phyloP scores from a whole-genome alignment of 768 basidiomycete species.

The Mrakia frigida region DNA sequence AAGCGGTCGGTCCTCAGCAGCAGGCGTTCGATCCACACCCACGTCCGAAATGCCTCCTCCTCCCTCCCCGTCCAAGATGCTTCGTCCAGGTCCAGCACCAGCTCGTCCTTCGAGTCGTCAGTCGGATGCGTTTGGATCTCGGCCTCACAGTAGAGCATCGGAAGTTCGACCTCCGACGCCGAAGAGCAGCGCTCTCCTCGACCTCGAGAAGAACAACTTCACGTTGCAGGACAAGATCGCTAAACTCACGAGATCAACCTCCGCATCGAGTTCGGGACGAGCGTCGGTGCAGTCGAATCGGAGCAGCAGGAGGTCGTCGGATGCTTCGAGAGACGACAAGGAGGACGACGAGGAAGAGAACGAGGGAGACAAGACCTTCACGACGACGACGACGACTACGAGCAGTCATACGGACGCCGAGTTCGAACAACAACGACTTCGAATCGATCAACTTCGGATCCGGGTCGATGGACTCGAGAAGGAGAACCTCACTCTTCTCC shows the following conservation, averaged over 20 bases:
- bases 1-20: constrained; percentile 16
- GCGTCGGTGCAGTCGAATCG: constrained; percentile 8
- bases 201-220: constrained; percentile 42
- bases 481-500: constrained; percentile 58
- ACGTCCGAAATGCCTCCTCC: constrained; percentile 29
- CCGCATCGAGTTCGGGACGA: background rate
- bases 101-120: constrained; percentile 14
- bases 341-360: background rate
- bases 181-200: constrained; percentile 21
- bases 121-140: constrained; percentile 11
- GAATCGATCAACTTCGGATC: constrained; percentile 36
- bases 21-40: constrained; percentile 11
- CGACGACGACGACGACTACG: background rate
- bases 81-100: background rate
- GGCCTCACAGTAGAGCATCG: constrained; percentile 11
- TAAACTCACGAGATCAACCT: constrained; percentile 45
- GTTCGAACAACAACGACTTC: background rate
- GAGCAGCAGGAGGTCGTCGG: background rate
- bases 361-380: constrained; percentile 17
- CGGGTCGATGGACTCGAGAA: constrained; percentile 61
- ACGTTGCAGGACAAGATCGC: constrained; percentile 54
- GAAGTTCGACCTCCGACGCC: constrained; percentile 25
- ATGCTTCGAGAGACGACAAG: background rate
- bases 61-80: constrained; percentile 22
- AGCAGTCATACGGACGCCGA: constrained; percentile 9